These are phyloP conservation scores for Nothopassalora personata DNA, from an alignment of 2,329 filamentous ascomycete species.

Conservation along the genomic window DNA sequence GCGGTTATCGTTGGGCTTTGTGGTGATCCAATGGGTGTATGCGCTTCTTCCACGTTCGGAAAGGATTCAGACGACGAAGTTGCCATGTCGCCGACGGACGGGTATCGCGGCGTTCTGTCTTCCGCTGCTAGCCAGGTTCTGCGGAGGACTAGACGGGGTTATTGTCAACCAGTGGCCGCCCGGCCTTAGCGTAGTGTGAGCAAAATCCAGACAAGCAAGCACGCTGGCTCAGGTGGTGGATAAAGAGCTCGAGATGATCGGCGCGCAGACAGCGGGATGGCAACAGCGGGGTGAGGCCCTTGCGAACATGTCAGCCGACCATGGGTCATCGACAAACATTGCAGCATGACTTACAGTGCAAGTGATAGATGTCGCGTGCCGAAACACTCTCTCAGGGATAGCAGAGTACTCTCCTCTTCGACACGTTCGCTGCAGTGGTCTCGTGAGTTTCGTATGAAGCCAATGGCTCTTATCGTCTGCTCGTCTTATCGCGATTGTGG, in stretches of 20 bases:
- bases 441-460: background rate
- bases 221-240: background rate
- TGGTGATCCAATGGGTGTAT: conserved; percentile 12
- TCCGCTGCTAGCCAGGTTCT: background rate
- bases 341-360: background rate
- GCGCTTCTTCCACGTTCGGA: conserved; percentile 5
- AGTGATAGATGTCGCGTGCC: background rate
- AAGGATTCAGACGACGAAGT: conserved; percentile 17
- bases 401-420: background rate
- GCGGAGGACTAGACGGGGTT: background rate
- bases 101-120: conserved; percentile 1
- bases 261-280: background rate
- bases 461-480: background rate
- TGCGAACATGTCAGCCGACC: conserved; percentile 3
- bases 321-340: background rate
- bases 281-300: background rate
- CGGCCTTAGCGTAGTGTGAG: background rate
- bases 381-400: background rate
- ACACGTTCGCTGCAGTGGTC: background rate
- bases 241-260: conserved; percentile 1
- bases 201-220: background rate
- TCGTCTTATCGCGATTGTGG: background rate
- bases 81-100: conserved; percentile 11
- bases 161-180: conserved; percentile 1
- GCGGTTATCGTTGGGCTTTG: conserved; percentile 25